Evolutionary conservation across 1,139 yeast genomes (phyloP).

Genomic region (Lodderomyces metapsilosis): DNA sequence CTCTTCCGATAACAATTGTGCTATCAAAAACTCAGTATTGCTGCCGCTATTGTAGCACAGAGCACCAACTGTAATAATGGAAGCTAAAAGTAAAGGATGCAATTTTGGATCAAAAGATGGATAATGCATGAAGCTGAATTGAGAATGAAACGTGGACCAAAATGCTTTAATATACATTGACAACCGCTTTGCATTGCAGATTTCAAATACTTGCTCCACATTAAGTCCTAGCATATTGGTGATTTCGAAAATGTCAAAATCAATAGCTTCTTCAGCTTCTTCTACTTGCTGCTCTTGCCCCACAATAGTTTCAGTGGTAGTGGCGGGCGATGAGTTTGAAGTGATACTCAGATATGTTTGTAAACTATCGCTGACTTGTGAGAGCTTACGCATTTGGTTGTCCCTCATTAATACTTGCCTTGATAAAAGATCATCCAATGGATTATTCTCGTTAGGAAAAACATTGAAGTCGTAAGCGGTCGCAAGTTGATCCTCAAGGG

Average conservation of each 20-base stretch:
- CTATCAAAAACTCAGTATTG: not conserved
- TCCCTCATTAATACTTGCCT: slow-evolving; percentile 5
- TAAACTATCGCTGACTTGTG: not conserved
- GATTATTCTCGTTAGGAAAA: slow-evolving; percentile 38
- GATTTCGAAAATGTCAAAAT: not conserved
- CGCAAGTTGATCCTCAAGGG: not conserved
- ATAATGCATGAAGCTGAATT: slow-evolving; percentile 58
- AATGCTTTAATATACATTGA: not conserved
- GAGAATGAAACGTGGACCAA: slow-evolving; percentile 63
- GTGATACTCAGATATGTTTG: slow-evolving; percentile 13
- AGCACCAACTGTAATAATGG: slow-evolving; percentile 61
- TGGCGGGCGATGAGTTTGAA: slow-evolving; percentile 36
- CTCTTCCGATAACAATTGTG: slow-evolving; percentile 50
- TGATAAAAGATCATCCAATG: slow-evolving; percentile 37
- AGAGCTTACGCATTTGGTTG: not conserved
- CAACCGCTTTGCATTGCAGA: not conserved
- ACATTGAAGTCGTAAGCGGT: slow-evolving; percentile 19
- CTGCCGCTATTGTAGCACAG: slow-evolving; percentile 10
- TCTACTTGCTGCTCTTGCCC: slow-evolving; percentile 5
- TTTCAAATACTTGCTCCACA: not conserved
- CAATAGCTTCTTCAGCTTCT: not conserved
- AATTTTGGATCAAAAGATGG: slow-evolving; percentile 60
- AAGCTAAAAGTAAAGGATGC: slow-evolving; percentile 52
- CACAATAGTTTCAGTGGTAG: slow-evolving; percentile 29
- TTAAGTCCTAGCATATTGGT: not conserved